Conservation (phyloP, 2,329 filamentous ascomycete species). For the Aspergillus ruber region DNA sequence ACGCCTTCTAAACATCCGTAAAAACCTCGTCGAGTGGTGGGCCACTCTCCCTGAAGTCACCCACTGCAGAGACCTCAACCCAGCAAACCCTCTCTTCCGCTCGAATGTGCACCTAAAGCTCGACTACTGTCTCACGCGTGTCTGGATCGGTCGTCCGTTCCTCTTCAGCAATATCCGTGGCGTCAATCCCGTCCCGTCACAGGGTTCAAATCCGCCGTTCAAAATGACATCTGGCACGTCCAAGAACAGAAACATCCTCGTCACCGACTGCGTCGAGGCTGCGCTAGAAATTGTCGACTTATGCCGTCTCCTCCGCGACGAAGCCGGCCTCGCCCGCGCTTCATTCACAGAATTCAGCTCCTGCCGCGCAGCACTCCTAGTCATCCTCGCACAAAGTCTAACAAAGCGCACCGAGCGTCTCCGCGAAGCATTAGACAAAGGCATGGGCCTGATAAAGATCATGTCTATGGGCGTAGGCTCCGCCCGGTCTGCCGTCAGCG, state of each 20-base stretch:
- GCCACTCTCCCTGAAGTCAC: conserved; percentile 31
- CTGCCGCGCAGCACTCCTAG: conserved; percentile 49
- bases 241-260: conserved; percentile 35
- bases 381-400: conserved; percentile 37
- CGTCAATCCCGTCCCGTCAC: conserved; percentile 15
- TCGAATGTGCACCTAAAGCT: conserved; percentile 48
- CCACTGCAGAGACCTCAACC: conserved; percentile 36
- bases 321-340: conserved; percentile 49
- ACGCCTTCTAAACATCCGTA: conserved; percentile 32
- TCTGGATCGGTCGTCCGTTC: conserved; percentile 51
- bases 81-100: conserved; percentile 39
- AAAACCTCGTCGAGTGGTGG: conserved; percentile 40
- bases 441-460: conserved; percentile 47
- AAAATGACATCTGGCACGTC: conserved; percentile 27
- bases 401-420: conserved; percentile 37
- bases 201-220: conserved; percentile 11
- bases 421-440: conserved; percentile 43
- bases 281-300: conserved; percentile 47
- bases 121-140: conserved; percentile 48
- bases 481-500: conserved; percentile 47
- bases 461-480: conserved; percentile 50
- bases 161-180: conserved; percentile 40
- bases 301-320: conserved; percentile 45
- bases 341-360: conserved; percentile 54
- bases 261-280: conserved; percentile 49